Evolutionary conservation across 192 early-diverging fungal species (phyloP).

Genomic region (Coemansia sp.): DNA sequence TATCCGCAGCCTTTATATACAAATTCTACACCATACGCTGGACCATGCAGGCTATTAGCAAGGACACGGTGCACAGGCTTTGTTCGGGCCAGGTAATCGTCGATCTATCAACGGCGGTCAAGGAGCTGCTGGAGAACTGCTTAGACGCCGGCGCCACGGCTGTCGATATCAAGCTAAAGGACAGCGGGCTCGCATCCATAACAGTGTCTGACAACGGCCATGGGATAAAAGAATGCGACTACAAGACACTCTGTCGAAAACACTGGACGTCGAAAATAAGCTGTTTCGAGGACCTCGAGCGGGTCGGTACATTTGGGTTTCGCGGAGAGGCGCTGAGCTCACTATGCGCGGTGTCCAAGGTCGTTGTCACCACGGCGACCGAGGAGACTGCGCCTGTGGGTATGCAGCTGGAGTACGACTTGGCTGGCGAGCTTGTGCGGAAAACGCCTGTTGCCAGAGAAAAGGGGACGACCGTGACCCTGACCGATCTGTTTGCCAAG

Average conservation of each 20-base stretch:
- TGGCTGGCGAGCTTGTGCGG: conserved; percentile 57
- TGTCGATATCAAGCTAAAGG: conserved; percentile 80
- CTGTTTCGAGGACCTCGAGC: conserved; percentile 73
- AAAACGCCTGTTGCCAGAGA: conserved; percentile 56
- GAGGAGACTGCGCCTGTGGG: conserved; percentile 56
- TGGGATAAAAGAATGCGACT: conserved; percentile 68
- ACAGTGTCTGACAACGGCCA: conserved; percentile 85
- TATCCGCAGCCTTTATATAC: too few relatives aligned
- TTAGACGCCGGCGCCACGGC: conserved; percentile 81
- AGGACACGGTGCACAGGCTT: conserved; percentile 67
- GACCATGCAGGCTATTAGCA: conserved; percentile 23
- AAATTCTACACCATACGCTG: not conserved
- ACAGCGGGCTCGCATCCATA: conserved; percentile 71
- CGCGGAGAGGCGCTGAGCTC: conserved; percentile 91
- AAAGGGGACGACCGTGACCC: conserved; percentile 74
- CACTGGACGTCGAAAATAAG: conserved; percentile 85
- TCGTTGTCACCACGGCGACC: conserved; percentile 70
- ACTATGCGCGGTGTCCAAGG: conserved; percentile 61
- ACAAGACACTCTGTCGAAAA: conserved; percentile 74
- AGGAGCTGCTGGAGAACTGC: conserved; percentile 95
- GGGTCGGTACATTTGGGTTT: conserved; percentile 86
- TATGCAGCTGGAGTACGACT: conserved; percentile 66
- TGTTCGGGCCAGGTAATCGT: conserved; percentile 89
- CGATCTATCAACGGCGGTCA: conserved; percentile 78
- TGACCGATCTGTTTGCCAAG: conserved; percentile 73